phyloP scores from a whole-genome alignment of 2,329 filamentous ascomycete genomes.

The Diaporthe amygdali region DNA sequence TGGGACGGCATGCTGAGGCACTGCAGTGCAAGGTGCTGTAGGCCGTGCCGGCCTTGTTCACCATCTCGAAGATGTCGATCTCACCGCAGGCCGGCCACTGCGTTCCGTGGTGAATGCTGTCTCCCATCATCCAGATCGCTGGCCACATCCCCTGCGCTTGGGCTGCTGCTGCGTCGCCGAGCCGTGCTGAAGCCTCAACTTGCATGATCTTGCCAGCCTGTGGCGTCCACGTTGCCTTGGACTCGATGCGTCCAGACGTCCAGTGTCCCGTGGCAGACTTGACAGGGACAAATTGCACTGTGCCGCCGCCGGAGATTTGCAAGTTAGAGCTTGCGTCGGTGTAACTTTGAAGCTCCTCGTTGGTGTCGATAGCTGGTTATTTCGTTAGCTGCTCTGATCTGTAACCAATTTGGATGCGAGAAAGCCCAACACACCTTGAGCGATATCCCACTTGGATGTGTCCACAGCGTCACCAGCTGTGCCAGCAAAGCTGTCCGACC shows the following conservation, averaged over 20 bases:
- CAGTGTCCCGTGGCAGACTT: conserved; percentile 46
- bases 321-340: conserved; percentile 51
- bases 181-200: conserved; percentile 51
- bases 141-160: conserved; percentile 62
- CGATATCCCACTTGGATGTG: conserved; percentile 46
- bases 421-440: conserved; percentile 31
- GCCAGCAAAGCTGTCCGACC: conserved; percentile 51
- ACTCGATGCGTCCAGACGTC: conserved; percentile 62
- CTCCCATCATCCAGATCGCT: conserved; percentile 63
- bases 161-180: conserved; percentile 44
- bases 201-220: conserved; percentile 49
- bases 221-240: conserved; percentile 52
- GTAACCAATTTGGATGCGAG: no score
- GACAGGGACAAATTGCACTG: conserved; percentile 57
- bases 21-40: conserved; percentile 61
- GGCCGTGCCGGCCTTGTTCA: conserved; percentile 53
- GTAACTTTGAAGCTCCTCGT: conserved; percentile 59
- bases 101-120: conserved; percentile 51
- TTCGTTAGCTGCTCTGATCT: background rate
- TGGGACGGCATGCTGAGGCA: conserved; percentile 47
- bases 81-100: conserved; percentile 60
- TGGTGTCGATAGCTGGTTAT: conserved; percentile 33
- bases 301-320: conserved; percentile 54
- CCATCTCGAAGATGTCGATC: conserved; percentile 62
- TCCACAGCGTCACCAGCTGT: conserved; percentile 38